These are phyloP conservation scores for Cytospora leucostoma DNA, from an alignment of 2,329 filamentous ascomycete species.

Conservation along the genomic window DNA sequence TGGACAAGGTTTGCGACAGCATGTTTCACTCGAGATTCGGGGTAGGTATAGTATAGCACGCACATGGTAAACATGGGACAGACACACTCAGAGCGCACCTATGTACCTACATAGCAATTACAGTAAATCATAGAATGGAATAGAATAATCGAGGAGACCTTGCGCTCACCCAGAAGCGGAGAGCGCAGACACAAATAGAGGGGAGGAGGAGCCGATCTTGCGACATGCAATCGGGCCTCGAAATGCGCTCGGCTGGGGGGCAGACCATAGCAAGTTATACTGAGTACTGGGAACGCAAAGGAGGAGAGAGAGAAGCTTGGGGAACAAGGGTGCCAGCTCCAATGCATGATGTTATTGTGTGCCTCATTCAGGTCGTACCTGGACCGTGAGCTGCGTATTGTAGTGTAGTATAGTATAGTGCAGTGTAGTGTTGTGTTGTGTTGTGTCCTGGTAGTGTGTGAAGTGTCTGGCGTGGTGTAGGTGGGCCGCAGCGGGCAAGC, in stretches of 20 bases:
- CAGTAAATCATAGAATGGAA: conserved; percentile 2
- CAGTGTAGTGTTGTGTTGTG: conserved; percentile 11
- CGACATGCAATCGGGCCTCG: neutral
- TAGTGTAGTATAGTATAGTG: conserved; percentile 2
- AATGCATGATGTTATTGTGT: conserved; percentile 1
- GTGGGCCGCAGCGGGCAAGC: conserved; percentile 29
- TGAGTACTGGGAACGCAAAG: neutral
- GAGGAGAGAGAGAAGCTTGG: neutral
- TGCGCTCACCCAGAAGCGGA: conserved; percentile 11
- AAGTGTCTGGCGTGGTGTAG: conserved; percentile 22
- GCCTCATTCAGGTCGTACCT: conserved; percentile 6
- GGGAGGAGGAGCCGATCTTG: neutral
- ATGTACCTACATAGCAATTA: neutral
- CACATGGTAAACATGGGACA: conserved; percentile 3
- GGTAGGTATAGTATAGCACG: conserved; percentile 5
- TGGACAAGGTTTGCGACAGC: conserved; percentile 22
- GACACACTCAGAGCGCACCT: conserved; percentile 8
- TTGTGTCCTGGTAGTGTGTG: conserved; percentile 8
- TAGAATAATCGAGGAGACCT: neutral
- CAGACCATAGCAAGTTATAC: neutral
- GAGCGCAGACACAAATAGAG: conserved; percentile 1
- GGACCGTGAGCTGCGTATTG: neutral
- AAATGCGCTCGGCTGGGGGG: conserved; percentile 13
- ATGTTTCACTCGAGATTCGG: conserved; percentile 24
- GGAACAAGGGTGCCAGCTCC: neutral